Percentiles rank a stretch among this genome's conserved stretches.
These are phyloP conservation scores for Discostella stelligera DNA, from an alignment of 352 stramenopile genomes.

Conservation along the genomic window DNA sequence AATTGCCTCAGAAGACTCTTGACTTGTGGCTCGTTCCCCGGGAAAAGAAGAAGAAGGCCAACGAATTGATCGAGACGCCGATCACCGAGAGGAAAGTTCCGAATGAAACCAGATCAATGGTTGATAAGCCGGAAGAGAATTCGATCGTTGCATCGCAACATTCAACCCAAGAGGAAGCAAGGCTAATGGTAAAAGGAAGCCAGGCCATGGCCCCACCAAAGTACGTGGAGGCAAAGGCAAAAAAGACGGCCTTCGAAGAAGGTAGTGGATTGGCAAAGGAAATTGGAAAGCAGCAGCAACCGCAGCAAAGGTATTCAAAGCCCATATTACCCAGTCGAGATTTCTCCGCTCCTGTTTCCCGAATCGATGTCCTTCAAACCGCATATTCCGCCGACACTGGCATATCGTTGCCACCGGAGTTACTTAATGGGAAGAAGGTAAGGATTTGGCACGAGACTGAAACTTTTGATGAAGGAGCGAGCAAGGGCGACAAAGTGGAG, in stretches of 20 bases:
- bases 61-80: neutral
- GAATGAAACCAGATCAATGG: neutral
- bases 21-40: neutral
- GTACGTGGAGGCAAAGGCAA: neutral
- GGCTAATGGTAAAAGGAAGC: neutral
- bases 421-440: constrained; percentile 5
- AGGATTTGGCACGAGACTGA: constrained; percentile 21
- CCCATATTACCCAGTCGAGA: neutral
- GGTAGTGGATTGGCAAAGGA: neutral
- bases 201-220: neutral
- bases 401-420: constrained; percentile 17
- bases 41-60: constrained; percentile 5
- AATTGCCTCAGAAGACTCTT: neutral
- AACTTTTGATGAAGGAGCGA: neutral
- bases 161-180: neutral
- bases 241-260: neutral
- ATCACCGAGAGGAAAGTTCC: neutral
- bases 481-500: constrained; percentile 1
- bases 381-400: constrained; percentile 4
- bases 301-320: neutral
- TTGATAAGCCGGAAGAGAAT: neutral
- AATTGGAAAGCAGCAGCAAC: neutral
- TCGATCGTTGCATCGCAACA: neutral
- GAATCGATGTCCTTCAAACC: constrained; percentile 4
- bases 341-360: neutral